phyloP scores from a whole-genome alignment of 306 rosid species.

The Casuarina cunninghamiana region DNA sequence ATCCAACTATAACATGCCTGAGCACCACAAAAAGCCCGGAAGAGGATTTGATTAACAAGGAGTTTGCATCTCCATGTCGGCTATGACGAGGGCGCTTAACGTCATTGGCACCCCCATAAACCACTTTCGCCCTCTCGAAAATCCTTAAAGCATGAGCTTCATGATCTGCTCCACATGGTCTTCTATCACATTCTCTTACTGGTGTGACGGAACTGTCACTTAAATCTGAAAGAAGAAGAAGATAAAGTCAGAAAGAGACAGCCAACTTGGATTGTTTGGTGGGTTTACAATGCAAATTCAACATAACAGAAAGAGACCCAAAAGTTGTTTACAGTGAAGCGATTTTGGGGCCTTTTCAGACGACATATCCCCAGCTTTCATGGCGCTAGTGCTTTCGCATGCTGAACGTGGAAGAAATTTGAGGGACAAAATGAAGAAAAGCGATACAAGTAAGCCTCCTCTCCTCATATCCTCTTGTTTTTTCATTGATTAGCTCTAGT shows the following conservation, averaged over 20 bases:
- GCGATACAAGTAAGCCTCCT: conserved; percentile 10
- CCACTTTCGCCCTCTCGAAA: conserved; percentile 24
- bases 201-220: conserved; percentile 15
- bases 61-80: conserved; percentile 11
- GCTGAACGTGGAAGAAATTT: conserved; percentile 28
- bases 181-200: conserved; percentile 23
- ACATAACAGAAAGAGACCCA: not conserved
- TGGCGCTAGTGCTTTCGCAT: conserved; percentile 22
- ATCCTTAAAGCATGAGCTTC: conserved; percentile 14
- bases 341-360: conserved; percentile 25
- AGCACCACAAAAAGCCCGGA: conserved; percentile 29
- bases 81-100: conserved; percentile 23
- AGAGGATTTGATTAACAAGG: conserved; percentile 23
- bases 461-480: conserved; percentile 26
- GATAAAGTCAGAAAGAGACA: not conserved
- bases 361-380: conserved; percentile 16
- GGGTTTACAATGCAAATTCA: not conserved
- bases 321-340: conserved; percentile 34
- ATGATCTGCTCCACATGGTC: conserved; percentile 28
- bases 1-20: conserved; percentile 24
- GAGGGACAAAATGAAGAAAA: conserved; percentile 38
- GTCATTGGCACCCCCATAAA: conserved; percentile 38
- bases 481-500: not conserved
- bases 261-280: not conserved
- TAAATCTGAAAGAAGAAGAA: conserved; percentile 31